Evolutionary conservation across 78 protist species (phyloP).

Genomic region (Dictyostelium capitatum): DNA sequence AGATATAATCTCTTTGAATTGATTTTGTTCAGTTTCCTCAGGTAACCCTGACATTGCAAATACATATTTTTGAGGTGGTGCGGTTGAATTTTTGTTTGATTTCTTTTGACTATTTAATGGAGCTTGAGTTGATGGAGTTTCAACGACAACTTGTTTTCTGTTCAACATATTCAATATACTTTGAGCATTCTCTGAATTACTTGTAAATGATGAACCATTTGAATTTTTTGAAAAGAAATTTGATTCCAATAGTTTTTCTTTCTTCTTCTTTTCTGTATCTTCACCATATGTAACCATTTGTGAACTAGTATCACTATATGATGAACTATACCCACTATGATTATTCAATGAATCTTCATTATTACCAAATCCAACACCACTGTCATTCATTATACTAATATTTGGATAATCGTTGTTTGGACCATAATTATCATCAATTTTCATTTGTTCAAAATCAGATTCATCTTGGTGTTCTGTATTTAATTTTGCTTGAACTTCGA

Average conservation of each 20-base stretch:
- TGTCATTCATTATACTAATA: neutral
- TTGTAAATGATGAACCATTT: neutral
- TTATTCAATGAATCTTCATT: neutral
- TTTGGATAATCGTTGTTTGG: neutral
- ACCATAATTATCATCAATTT: no score
- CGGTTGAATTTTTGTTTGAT: neutral
- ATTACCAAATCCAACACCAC: neutral
- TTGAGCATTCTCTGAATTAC: neutral
- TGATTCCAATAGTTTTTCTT: slow-evolving; percentile 20
- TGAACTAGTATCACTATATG: neutral
- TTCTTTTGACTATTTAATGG: neutral
- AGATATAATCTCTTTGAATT: neutral
- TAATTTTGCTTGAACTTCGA: neutral
- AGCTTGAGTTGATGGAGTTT: neutral
- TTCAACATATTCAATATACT: neutral
- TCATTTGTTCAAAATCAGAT: neutral
- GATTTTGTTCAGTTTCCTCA: neutral
- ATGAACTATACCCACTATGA: neutral
- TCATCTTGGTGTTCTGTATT: neutral
- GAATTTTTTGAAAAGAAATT: neutral
- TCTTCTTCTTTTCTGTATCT: slow-evolving; percentile 9
- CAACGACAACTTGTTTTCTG: neutral
- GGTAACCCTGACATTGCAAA: slow-evolving; percentile 1
- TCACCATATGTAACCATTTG: slow-evolving; percentile 38
- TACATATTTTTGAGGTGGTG: neutral